Evolutionary conservation across 148 eudicot species (phyloP).

Genomic region (Nepenthes mirabilis): DNA sequence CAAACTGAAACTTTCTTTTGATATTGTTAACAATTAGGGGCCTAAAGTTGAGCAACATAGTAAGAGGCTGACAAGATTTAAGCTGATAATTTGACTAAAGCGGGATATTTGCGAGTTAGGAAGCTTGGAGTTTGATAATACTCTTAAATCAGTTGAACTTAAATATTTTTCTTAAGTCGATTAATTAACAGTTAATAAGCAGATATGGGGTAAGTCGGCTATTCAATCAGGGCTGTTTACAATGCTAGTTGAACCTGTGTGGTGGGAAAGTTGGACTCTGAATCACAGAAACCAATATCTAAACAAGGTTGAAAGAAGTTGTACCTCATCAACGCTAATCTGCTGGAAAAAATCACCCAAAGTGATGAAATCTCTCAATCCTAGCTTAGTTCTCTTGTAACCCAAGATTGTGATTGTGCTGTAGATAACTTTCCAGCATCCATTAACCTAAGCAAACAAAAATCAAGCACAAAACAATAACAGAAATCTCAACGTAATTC

Average conservation of each 20-base stretch:
- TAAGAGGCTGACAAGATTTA: neutral
- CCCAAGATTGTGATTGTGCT: slow-evolving; percentile 87
- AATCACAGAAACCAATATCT: no score
- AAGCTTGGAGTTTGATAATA: no score
- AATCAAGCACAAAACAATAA: neutral
- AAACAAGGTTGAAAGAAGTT: slow-evolving; percentile 3
- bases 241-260: no score
- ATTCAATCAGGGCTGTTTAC: no score
- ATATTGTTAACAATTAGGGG: neutral
- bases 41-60: neutral
- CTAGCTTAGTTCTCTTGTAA: slow-evolving; percentile 81
- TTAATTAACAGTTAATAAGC: no score
- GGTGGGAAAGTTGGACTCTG: no score
- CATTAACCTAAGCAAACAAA: slow-evolving; percentile 35
- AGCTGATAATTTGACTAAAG: no score
- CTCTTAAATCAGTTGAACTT: no score
- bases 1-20: neutral
- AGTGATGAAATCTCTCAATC: slow-evolving; percentile 73
- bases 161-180: no score
- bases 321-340: slow-evolving; percentile 68
- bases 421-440: slow-evolving; percentile 79
- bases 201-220: no score
- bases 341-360: slow-evolving; percentile 67
- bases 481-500: neutral
- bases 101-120: neutral